Conservation (phyloP, 257 asterid species). For the Primulina eburnea region DNA sequence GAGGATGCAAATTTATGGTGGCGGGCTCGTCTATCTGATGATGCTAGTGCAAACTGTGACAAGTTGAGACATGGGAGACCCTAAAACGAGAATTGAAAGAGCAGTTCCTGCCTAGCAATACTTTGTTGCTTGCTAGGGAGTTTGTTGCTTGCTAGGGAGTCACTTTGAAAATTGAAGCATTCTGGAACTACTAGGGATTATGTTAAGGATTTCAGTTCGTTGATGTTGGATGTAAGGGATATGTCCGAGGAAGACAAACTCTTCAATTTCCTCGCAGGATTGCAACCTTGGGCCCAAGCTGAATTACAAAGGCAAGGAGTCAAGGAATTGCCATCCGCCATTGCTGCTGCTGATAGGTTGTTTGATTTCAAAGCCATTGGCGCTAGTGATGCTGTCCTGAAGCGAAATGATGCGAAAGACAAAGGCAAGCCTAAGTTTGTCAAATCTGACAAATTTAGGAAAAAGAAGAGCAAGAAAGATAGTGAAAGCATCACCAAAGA, state of each 20-base stretch:
- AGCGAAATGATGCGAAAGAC: too few relatives aligned
- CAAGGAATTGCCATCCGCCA: neutral
- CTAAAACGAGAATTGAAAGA: neutral
- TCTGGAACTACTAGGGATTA: neutral
- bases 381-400: neutral
- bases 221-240: conserved; percentile 5
- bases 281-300: neutral
- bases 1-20: too few relatives aligned
- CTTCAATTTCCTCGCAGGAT: neutral
- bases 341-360: neutral
- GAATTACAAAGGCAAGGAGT: neutral
- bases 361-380: neutral
- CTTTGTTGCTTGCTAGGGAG: too few relatives aligned
- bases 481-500: neutral
- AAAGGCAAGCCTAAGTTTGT: neutral
- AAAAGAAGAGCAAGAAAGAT: too few relatives aligned
- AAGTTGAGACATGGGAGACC: neutral
- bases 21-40: neutral
- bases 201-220: neutral
- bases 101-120: neutral
- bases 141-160: conserved; percentile 25
- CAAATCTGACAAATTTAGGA: neutral
- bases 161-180: neutral
- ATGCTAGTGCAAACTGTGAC: neutral
- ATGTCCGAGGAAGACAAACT: conserved; percentile 8